These are phyloP conservation scores for Neofusicoccum parvum DNA, from an alignment of 2,329 filamentous ascomycete species.

Conservation along the genomic window DNA sequence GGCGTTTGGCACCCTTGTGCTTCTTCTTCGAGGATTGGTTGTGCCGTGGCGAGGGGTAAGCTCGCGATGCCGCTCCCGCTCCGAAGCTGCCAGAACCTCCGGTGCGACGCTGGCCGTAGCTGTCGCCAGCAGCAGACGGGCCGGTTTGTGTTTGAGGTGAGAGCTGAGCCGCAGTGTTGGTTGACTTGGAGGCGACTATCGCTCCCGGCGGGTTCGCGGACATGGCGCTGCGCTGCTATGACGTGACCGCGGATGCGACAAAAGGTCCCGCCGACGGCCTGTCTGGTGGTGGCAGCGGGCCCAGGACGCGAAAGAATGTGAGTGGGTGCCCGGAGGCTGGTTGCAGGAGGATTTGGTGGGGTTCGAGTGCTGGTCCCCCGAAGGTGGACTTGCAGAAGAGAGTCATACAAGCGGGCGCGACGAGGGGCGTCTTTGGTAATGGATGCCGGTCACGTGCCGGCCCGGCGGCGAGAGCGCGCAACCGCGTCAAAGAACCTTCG, in stretches of 20 bases:
- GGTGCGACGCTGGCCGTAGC: constrained; percentile 46
- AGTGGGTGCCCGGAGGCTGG: not conserved
- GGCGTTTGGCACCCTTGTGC: constrained; percentile 79
- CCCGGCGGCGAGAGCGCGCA: not conserved
- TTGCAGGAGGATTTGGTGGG: not conserved
- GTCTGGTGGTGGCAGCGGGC: not conserved
- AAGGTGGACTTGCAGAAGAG: constrained; percentile 20
- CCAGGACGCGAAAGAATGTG: not conserved
- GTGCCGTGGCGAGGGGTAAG: constrained; percentile 64
- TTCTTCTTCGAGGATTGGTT: constrained; percentile 76
- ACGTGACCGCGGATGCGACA: constrained; percentile 8
- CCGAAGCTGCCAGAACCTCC: constrained; percentile 42
- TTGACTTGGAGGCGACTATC: constrained; percentile 45
- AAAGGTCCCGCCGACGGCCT: not conserved
- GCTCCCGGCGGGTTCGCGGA: constrained; percentile 47
- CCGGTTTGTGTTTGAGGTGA: constrained; percentile 48
- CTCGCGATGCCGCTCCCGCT: constrained; percentile 40
- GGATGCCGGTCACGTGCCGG: not conserved
- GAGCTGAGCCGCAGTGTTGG: constrained; percentile 38
- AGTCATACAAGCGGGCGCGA: constrained; percentile 13
- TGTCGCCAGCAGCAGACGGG: constrained; percentile 47
- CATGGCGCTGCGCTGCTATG: constrained; percentile 34
- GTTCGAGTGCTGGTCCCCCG: constrained; percentile 15
- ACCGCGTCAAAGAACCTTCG: not conserved
- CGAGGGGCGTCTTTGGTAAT: not conserved